Evolutionary conservation across 257 asterid species (phyloP), one percentile per base, ranked within the genome.

Genomic region (Solanum tacnaense): DNA sequence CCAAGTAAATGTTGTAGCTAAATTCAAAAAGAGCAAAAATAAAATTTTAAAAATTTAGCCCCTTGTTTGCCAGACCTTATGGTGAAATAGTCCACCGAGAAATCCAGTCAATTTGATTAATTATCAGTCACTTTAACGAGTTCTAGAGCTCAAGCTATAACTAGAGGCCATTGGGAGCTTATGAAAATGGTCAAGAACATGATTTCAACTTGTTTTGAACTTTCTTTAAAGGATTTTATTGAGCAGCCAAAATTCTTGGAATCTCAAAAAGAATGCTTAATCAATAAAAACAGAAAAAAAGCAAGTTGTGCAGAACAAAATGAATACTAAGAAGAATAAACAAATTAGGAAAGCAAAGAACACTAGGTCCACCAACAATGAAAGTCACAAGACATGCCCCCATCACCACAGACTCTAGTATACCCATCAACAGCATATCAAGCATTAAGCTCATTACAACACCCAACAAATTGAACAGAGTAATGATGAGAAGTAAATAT

Each of bases 141-240:
- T 25, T 92, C 98, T 0, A 91, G 95, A 58, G 95, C 92, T 3
- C 46, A 39, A 39, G 46, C 46, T 39, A 39, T 39, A 39, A 39
- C 46, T 39, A 92, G 93, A 81, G 98, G 98, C n/a, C 96, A 93
- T 89, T 88, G 90, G 94, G 98, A 96, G 75, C 98, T 94, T 18
- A 96, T 96, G 98, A 98, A 96, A 29, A 94, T 96, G 98, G 98
- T 94, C 73, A 94, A 89, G 65, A 90, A 90, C 88, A 94, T 94
- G 98, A 94, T 89, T 38, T 38, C 44, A 38, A 38, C 44, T 38
- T 38, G 44, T 38, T 38, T 38, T 38, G 44, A 38, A 38, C 12
- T 38, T 38, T 38, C 44, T 38, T 38, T 38, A 38, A 38, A 38
- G 44, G 44, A 38, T 38, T 89, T 96, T 0, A 98, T 94, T 7